A percentile compares a stretch with the other conserved stretches of the same genome.
Evolutionary conservation across 2,329 filamentous ascomycete genomes (phyloP).

Genomic region (Trichophyton schoenleinii): DNA sequence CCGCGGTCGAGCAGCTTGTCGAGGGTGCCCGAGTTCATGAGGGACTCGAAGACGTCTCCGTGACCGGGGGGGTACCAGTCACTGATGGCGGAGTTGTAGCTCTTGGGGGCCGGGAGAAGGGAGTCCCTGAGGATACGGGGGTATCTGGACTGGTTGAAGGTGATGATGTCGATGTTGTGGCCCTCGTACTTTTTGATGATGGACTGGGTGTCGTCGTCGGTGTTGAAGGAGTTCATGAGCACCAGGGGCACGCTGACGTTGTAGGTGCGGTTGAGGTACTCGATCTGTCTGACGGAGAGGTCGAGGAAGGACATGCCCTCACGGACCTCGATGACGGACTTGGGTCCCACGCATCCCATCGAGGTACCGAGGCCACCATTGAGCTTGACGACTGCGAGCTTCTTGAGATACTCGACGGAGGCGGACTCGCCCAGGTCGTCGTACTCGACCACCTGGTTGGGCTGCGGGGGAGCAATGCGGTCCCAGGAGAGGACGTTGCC

Average conservation of each 20-base stretch:
- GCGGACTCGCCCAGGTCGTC: constrained; percentile 78
- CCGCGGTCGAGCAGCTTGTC: constrained; percentile 91
- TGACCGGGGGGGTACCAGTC: constrained; percentile 99
- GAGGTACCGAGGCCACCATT: constrained; percentile 98
- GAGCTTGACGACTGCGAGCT: constrained; percentile 96
- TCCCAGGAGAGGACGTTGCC: constrained; percentile 94
- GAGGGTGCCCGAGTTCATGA: constrained; percentile 97
- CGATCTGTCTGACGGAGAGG: constrained; percentile 94
- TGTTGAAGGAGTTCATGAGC: constrained; percentile 99
- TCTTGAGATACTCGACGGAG: constrained; percentile 87
- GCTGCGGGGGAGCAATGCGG: constrained; percentile 84
- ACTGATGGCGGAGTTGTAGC: constrained; percentile 69
- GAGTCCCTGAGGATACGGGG: constrained; percentile 98
- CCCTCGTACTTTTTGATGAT: constrained; percentile 99
- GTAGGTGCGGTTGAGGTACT: constrained; percentile 98
- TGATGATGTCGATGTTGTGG: constrained; percentile 98
- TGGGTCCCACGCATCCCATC: constrained; percentile 98
- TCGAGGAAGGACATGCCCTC: constrained; percentile 99
- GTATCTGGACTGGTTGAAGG: constrained; percentile 99
- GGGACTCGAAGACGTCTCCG: constrained; percentile 98
- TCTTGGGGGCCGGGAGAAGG: constrained; percentile 86
- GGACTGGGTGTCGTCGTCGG: constrained; percentile 89
- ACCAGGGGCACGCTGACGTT: constrained; percentile 94
- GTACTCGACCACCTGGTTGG: constrained; percentile 91
- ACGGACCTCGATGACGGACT: constrained; percentile 98